Conservation (phyloP, 768 basidiomycete species). For the Suillus placidus region DNA sequence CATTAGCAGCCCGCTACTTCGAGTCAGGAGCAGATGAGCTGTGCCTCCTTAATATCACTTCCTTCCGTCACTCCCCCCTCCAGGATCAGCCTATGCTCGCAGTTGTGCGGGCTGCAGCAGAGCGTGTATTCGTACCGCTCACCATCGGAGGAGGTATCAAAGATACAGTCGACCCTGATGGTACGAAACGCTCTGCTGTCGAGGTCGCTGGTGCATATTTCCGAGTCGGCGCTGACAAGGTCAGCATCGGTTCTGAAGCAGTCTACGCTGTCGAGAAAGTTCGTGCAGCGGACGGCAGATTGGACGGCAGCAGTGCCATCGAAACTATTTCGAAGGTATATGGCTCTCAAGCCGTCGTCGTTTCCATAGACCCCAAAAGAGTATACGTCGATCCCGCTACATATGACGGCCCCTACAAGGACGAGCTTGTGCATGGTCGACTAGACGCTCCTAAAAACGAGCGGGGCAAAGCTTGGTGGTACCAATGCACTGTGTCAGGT, state of each 20-base stretch:
- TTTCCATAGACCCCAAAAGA: constrained; percentile 92
- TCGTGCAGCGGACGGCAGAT: constrained; percentile 48
- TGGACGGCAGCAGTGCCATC: constrained; percentile 82
- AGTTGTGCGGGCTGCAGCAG: constrained; percentile 87
- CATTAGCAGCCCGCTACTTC: constrained; percentile 87
- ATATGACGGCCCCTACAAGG: constrained; percentile 70
- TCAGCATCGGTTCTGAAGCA: constrained; percentile 95
- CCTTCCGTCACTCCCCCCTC: constrained; percentile 95
- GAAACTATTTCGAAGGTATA: constrained; percentile 90
- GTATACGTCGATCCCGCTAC: constrained; percentile 69
- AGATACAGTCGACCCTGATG: constrained; percentile 94
- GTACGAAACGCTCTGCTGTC: constrained; percentile 80
- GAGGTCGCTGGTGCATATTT: constrained; percentile 98
- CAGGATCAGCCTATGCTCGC: constrained; percentile 98
- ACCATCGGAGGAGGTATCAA: constrained; percentile 99
- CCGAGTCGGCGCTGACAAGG: constrained; percentile 97
- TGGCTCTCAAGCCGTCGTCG: constrained; percentile 96
- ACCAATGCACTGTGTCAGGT: constrained; percentile 96
- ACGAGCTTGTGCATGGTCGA: constrained; percentile 57
- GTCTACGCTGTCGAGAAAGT: constrained; percentile 91
- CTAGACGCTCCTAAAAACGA: constrained; percentile 54
- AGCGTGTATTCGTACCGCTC: constrained; percentile 92
- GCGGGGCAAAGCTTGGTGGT: constrained; percentile 90
- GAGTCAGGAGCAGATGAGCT: constrained; percentile 91
- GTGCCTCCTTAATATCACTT: constrained; percentile 98